These are phyloP conservation scores for Nitzschia putrida DNA, from an alignment of 108 stramenopile genomes.

Conservation along the genomic window DNA sequence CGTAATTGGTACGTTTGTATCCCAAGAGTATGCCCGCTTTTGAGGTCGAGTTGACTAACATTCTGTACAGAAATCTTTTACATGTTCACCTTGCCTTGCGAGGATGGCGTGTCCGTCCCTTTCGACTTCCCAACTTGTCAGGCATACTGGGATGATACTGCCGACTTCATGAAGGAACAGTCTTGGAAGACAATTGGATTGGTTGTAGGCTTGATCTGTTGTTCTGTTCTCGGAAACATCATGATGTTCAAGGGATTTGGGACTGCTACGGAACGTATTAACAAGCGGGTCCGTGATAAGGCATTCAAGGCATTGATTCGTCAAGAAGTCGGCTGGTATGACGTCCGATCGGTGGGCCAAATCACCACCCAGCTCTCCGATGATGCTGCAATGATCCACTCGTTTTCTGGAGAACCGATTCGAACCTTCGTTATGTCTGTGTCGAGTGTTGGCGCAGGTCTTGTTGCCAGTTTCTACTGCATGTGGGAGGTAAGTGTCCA, in stretches of 20 bases:
- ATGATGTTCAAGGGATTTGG: conserved; percentile 58
- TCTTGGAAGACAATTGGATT: conserved; percentile 36
- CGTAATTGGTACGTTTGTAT: conserved; percentile 59
- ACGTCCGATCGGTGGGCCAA: conserved; percentile 44
- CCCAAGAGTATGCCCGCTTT: no score
- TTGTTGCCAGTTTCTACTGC: conserved; percentile 56
- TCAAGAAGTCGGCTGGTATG: conserved; percentile 60
- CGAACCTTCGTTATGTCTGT: conserved; percentile 52
- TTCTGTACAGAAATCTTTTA: conserved; percentile 33
- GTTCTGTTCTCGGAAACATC: conserved; percentile 46
- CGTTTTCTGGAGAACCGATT: conserved; percentile 72
- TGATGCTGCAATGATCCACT: conserved; percentile 66
- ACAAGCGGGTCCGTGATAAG: conserved; percentile 62
- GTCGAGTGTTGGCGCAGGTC: conserved; percentile 55
- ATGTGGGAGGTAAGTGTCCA: conserved; percentile 59
- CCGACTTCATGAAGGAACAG: conserved; percentile 38
- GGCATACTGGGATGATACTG: conserved; percentile 37
- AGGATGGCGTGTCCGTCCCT: conserved; percentile 16
- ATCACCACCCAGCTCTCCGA: conserved; percentile 69
- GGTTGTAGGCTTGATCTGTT: conserved; percentile 37
- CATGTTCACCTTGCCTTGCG: conserved; percentile 38
- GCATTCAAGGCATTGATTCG: conserved; percentile 52
- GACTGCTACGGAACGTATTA: conserved; percentile 62
- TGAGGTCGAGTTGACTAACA: background rate
- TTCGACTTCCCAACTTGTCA: conserved; percentile 36